Conservation (phyloP, 2,329 filamentous ascomycete species). For the Epichloe glyceriae region DNA sequence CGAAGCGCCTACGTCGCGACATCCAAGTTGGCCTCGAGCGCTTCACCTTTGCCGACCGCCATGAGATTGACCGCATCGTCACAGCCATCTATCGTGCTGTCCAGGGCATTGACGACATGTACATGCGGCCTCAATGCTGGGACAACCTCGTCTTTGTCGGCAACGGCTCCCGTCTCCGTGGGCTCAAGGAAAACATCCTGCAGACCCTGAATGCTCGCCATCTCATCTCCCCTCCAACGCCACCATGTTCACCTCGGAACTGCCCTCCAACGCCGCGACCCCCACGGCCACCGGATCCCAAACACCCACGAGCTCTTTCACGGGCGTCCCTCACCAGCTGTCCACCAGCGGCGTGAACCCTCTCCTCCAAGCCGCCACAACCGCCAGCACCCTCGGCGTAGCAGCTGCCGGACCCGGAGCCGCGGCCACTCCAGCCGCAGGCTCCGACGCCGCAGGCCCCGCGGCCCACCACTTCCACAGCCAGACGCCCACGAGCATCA, state of each 20-base stretch:
- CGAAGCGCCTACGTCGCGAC: conserved; percentile 49
- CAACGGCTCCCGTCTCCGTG: conserved; percentile 60
- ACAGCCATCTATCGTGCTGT: conserved; percentile 74
- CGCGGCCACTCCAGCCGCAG: conserved; percentile 26
- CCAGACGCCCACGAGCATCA: conserved; percentile 74
- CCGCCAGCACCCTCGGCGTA: conserved; percentile 45
- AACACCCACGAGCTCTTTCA: conserved; percentile 60
- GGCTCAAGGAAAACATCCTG: conserved; percentile 81
- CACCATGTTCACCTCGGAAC: conserved; percentile 93
- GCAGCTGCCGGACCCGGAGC: conserved; percentile 23
- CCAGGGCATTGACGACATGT: conserved; percentile 69
- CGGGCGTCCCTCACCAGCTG: conserved; percentile 42
- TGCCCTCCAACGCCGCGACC: conserved; percentile 86
- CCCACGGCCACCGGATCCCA: conserved; percentile 83
- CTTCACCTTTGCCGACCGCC: conserved; percentile 54
- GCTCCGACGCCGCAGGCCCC: conserved; percentile 25
- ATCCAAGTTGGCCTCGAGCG: conserved; percentile 69
- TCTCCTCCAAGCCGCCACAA: conserved; percentile 81
- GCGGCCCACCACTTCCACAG: conserved; percentile 42
- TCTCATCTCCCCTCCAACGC: conserved; percentile 84
- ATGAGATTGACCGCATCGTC: conserved; percentile 71
- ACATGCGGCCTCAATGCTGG: conserved; percentile 79
- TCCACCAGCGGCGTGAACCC: conserved; percentile 62
- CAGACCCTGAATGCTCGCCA: conserved; percentile 70
- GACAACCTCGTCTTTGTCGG: conserved; percentile 85